Base-by-base conservation (phyloP, 2,329 filamentous ascomycete species). In the Hyphodiscus sp. region DNA sequence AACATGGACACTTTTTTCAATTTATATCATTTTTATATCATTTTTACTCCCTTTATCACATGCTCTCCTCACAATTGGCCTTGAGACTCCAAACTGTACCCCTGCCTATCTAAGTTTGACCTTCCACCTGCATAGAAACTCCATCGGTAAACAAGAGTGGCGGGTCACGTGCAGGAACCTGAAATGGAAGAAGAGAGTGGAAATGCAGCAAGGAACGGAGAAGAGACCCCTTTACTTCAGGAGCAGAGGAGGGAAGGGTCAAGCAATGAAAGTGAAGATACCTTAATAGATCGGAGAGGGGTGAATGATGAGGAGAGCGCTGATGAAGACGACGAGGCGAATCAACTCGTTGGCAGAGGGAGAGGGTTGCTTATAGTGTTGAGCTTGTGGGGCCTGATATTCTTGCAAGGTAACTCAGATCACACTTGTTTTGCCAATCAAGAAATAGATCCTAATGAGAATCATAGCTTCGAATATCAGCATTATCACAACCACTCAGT, bases 401-500 rank as follows among this genome's bases (percentile, higher is more conserved):
- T 85, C 61, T 66, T 84, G 16, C 80, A 82, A 74, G 79, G 80
- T 79, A 68, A 48, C 65, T 49, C 23, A 26, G 19, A 30, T 23
- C 13, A 16, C 19, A 10, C n/a, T 49, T 18, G 1, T 42, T 26
- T 30, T 41, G 38, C 20, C 20, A 29, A 41, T 20, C 45, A 20
- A 49, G 57, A 42, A 56, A 41, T 33, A 46, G 45, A 33, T 20
- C 26, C 20, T 47, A 26, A 52, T n/a, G 20, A 16, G 45, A 33
- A 46, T 15, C 11, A 51, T 51, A 68, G 66, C 66, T 29, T 60
- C 80, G 57, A 94, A 94, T 65, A 89, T 91, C 71, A 89, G 85
- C 13, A 83, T 89, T 61, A 84, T 95, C 66, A 88, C 87, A 6
- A 91, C 90, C 52, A 87, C 86, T 1, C 89, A 94, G 70, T 88